These are phyloP conservation scores for Umbellularia californica DNA, from an alignment of 164 flowering plant genomes.

Conservation along the genomic window DNA sequence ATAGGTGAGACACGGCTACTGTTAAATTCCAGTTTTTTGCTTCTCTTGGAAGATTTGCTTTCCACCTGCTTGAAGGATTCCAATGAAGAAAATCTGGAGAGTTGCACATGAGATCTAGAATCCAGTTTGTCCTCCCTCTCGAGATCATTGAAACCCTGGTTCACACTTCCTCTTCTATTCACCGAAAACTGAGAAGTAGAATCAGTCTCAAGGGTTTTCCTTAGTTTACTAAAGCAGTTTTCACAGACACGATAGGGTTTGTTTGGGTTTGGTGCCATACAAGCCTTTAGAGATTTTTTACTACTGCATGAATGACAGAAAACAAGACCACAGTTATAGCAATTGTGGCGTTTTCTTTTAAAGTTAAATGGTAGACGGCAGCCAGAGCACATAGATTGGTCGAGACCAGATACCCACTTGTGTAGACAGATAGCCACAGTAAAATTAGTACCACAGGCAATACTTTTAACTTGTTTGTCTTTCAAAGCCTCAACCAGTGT, in stretches of 20 bases:
- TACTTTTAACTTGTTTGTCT: constrained; percentile 78
- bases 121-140: constrained; percentile 37
- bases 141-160: constrained; percentile 27
- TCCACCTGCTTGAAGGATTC: constrained; percentile 47
- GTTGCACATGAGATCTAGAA: constrained; percentile 31
- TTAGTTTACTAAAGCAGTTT: constrained; percentile 70
- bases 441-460: constrained; percentile 79
- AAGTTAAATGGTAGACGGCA: constrained; percentile 74
- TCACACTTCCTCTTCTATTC: constrained; percentile 27
- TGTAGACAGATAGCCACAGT: constrained; percentile 83
- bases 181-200: constrained; percentile 32
- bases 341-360: constrained; percentile 88
- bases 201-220: constrained; percentile 46
- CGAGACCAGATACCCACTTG: constrained; percentile 64
- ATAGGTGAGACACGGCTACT: constrained; percentile 32
- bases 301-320: constrained; percentile 89
- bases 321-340: constrained; percentile 91
- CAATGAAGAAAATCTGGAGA: constrained; percentile 56
- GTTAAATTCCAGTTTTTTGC: constrained; percentile 23
- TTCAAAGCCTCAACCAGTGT: constrained; percentile 61
- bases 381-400: constrained; percentile 71
- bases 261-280: constrained; percentile 71
- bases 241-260: constrained; percentile 97
- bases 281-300: constrained; percentile 73
- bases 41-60: constrained; percentile 22